phyloP scores from a whole-genome alignment of 306 rosid genomes.

The Macrotyloma uniflorum region DNA sequence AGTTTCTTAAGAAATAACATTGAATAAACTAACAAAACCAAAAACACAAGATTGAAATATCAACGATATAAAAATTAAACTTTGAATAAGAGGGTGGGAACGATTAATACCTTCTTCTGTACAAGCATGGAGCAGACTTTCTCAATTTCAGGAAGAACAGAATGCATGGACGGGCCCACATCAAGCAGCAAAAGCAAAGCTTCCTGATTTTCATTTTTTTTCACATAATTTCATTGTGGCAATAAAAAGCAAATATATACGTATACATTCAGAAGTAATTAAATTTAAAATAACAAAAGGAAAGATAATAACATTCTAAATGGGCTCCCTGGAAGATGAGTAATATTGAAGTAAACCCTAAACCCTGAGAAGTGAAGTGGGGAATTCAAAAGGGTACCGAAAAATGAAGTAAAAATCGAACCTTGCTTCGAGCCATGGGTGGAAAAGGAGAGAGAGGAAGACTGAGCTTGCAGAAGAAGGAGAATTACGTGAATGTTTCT shows the following conservation, averaged over 20 bases:
- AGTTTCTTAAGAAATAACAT: too few relatives aligned
- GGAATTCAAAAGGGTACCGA: too few relatives aligned
- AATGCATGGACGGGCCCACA: conserved; percentile 92
- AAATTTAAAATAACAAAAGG: neutral
- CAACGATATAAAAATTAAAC: neutral
- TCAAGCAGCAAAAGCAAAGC: conserved; percentile 78
- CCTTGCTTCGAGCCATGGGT: conserved; percentile 82
- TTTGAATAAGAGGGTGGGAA: neutral
- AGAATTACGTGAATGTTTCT: neutral
- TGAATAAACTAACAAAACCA: too few relatives aligned
- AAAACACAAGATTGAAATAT: neutral
- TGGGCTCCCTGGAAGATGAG: too few relatives aligned
- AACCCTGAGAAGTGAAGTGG: conserved; percentile 19
- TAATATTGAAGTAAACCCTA: conserved; percentile 35
- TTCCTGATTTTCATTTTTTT: conserved; percentile 50
- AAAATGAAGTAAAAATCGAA: conserved; percentile 11
- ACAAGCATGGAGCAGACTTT: conserved; percentile 73
- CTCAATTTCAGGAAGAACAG: conserved; percentile 72
- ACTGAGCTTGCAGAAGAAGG: conserved; percentile 27
- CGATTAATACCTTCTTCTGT: conserved; percentile 67
- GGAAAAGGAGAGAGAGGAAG: neutral
- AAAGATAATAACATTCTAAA: neutral
- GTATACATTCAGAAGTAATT: neutral
- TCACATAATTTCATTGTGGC: neutral
- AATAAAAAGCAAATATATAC: conserved; percentile 4